Evolutionary conservation across 2,329 filamentous ascomycete species (phyloP).

Genomic region (Thielaviopsis euricoi): DNA sequence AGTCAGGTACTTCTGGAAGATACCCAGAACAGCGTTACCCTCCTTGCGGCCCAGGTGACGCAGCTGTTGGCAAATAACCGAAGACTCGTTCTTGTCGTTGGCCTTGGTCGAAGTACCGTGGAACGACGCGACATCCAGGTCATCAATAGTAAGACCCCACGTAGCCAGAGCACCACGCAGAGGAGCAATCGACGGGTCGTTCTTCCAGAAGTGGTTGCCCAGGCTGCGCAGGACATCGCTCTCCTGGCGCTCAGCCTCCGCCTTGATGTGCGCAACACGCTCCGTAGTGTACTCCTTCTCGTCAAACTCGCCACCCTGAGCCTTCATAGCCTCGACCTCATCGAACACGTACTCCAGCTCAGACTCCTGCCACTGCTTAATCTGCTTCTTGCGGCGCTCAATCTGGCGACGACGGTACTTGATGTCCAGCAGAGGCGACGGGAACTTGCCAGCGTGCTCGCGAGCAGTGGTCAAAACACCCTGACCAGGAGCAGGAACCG

Average conservation of each 20-base stretch:
- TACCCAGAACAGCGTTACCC: conserved; percentile 88
- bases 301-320: conserved; percentile 55
- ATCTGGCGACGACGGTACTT: conserved; percentile 94
- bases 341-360: conserved; percentile 87
- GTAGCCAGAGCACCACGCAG: conserved; percentile 90
- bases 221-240: conserved; percentile 84
- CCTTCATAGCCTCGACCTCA: conserved; percentile 81
- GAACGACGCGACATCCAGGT: conserved; percentile 90
- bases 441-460: conserved; percentile 80
- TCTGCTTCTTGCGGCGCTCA: conserved; percentile 81
- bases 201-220: conserved; percentile 98
- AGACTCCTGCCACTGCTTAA: conserved; percentile 91
- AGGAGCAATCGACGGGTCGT: conserved; percentile 82
- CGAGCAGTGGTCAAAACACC: conserved; percentile 92
- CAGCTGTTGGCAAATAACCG: conserved; percentile 91
- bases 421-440: conserved; percentile 89
- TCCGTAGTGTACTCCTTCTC: conserved; percentile 76
- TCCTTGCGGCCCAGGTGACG: conserved; percentile 87
- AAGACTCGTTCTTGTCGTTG: conserved; percentile 99
- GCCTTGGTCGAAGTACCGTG: conserved; percentile 97
- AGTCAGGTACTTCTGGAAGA: conserved; percentile 99
- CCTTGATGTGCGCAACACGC: conserved; percentile 72
- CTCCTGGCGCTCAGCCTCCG: conserved; percentile 71
- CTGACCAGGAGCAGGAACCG: conserved; percentile 88
- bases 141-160: conserved; percentile 95